phyloP scores from a whole-genome alignment of 805 yeast species.

The Metschnikowia chrysomelidarum region DNA sequence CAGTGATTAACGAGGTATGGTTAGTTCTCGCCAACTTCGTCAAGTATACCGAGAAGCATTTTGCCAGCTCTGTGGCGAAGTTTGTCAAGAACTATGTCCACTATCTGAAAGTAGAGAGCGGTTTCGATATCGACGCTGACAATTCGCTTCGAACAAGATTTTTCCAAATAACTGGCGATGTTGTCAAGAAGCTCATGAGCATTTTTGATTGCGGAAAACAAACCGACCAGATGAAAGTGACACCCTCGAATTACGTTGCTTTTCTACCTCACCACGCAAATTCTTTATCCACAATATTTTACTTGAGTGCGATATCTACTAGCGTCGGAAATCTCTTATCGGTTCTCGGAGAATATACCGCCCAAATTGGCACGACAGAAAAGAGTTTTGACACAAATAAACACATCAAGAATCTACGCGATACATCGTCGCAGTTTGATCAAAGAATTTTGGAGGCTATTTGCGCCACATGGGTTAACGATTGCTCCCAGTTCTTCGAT shows the following conservation, averaged over 20 bases:
- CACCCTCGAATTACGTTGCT: conserved; percentile 33
- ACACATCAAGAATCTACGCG: conserved; percentile 32
- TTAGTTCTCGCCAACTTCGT: conserved; percentile 37
- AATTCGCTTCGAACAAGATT: conserved; percentile 29
- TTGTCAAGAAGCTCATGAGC: conserved; percentile 25
- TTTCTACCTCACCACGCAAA: conserved; percentile 41
- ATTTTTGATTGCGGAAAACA: conserved; percentile 29
- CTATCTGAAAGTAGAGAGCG: conserved; percentile 24
- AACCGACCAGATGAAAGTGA: conserved; percentile 34
- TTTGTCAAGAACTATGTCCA: conserved; percentile 39
- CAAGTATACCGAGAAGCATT: conserved; percentile 31
- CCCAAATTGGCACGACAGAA: conserved; percentile 32
- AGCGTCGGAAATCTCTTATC: conserved; percentile 30
- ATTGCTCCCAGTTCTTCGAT: conserved; percentile 43
- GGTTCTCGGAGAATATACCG: conserved; percentile 30
- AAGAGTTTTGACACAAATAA: conserved; percentile 37
- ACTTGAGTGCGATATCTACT: conserved; percentile 28
- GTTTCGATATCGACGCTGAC: conserved; percentile 28
- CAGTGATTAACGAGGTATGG: conserved; percentile 45
- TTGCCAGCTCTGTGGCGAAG: conserved; percentile 28
- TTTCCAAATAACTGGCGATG: conserved; percentile 25
- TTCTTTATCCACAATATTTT: conserved; percentile 39
- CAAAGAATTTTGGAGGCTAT: conserved; percentile 41
- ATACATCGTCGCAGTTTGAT: conserved; percentile 30
- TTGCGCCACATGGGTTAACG: conserved; percentile 46